Conservation (phyloP, 805 yeast species). For the Ogataea wickerhamii region DNA sequence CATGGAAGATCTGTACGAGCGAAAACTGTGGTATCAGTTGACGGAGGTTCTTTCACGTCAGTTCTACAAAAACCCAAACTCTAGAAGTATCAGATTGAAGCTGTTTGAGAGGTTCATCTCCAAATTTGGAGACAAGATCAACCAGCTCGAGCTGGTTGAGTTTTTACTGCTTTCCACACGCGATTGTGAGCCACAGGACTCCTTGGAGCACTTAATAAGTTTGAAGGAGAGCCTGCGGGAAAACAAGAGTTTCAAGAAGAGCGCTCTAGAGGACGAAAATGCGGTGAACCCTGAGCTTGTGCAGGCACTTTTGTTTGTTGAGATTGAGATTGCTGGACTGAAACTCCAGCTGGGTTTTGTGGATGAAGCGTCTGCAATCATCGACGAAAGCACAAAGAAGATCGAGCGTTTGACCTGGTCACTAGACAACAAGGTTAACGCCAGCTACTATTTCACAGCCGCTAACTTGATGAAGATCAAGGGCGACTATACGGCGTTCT, state of each 20-base stretch:
- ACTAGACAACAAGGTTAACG: constrained; percentile 62
- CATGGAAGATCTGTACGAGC: constrained; percentile 80
- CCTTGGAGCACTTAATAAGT: constrained; percentile 45
- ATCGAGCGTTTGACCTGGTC: constrained; percentile 53
- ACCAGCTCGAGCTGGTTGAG: constrained; percentile 73
- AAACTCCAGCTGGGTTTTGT: constrained; percentile 51
- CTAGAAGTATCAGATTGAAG: constrained; percentile 55
- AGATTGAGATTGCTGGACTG: constrained; percentile 72
- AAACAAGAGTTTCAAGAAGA: constrained; percentile 35
- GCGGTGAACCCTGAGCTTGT: constrained; percentile 30
- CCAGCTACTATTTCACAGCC: constrained; percentile 78
- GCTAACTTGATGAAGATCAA: constrained; percentile 72
- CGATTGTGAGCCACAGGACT: constrained; percentile 42
- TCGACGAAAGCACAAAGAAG: constrained; percentile 56
- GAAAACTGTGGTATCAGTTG: constrained; percentile 94
- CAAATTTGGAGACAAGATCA: constrained; percentile 65
- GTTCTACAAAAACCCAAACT: constrained; percentile 54
- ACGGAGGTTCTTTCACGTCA: constrained; percentile 58
- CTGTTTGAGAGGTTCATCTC: constrained; percentile 69
- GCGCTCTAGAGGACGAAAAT: constrained; percentile 28
- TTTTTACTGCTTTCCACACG: constrained; percentile 57
- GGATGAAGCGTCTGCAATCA: constrained; percentile 59
- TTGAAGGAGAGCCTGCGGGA: constrained; percentile 40
- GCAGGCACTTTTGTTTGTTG: constrained; percentile 56
- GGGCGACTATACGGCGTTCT: constrained; percentile 77